Percentiles rank a stretch among this genome's conserved stretches.
phyloP scores from a whole-genome alignment of 352 stramenopile genomes.

The Globisporangium viniferum region DNA sequence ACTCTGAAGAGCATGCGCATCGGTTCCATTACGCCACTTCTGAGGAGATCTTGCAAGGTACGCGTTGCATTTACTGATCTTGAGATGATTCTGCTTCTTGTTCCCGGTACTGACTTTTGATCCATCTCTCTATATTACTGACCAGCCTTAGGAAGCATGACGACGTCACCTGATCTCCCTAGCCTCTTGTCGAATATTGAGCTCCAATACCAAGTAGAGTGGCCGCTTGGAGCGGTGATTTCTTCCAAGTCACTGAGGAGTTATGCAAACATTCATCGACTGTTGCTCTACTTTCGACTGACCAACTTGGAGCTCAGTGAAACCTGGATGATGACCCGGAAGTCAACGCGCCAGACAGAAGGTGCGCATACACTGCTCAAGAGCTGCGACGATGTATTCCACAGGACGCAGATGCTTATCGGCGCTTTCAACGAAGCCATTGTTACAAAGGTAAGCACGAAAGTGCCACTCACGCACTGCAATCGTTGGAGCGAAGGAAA shows the following conservation, averaged over 20 bases:
- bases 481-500: neutral
- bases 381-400: constrained; percentile 28
- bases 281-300: constrained; percentile 42
- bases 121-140: neutral
- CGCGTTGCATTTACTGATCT: neutral
- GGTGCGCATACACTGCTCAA: constrained; percentile 20
- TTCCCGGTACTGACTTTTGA: neutral
- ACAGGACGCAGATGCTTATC: constrained; percentile 41
- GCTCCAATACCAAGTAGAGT: constrained; percentile 42
- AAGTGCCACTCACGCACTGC: neutral
- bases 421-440: constrained; percentile 50
- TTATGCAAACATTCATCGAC: constrained; percentile 44
- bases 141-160: constrained; percentile 35
- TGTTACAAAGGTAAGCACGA: constrained; percentile 27
- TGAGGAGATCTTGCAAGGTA: constrained; percentile 39
- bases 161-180: constrained; percentile 27
- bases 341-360: constrained; percentile 17
- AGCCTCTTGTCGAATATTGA: constrained; percentile 43
- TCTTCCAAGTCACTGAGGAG: constrained; percentile 27
- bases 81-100: neutral
- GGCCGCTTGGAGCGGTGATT: constrained; percentile 49
- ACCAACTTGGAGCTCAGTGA: constrained; percentile 43
- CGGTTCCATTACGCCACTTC: constrained; percentile 50
- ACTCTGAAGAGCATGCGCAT: constrained; percentile 19
- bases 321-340: constrained; percentile 33